Percentiles rank a stretch among this genome's conserved stretches.
Evolutionary conservation across 192 early-diverging fungal genomes (phyloP).

Genomic region (Mortierella hygrophila): DNA sequence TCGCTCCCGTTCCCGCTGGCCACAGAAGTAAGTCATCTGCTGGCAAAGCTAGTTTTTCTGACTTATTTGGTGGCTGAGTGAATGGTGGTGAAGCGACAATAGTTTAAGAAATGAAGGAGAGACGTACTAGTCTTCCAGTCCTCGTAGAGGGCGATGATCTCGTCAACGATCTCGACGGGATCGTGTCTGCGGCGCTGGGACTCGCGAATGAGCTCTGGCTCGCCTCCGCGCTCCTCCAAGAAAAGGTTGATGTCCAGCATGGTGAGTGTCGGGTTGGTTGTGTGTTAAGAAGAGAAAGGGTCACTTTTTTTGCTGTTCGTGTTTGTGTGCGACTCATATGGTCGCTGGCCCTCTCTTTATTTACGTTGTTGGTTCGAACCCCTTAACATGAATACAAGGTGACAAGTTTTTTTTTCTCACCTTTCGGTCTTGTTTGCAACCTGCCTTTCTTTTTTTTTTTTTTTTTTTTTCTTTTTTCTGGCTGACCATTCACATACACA

Average conservation of each 20-base stretch:
- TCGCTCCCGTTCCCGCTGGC: neutral
- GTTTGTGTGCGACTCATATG: neutral
- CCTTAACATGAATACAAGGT: constrained; percentile 12
- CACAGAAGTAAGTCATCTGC: neutral
- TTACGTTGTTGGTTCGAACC: neutral
- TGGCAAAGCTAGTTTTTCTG: neutral
- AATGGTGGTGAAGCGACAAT: neutral
- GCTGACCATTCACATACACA: neutral
- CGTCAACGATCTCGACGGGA: constrained; percentile 88
- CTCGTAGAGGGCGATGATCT: constrained; percentile 90
- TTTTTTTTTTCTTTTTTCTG: neutral
- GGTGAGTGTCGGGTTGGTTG: constrained; percentile 10
- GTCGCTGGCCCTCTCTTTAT: neutral
- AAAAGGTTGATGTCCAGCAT: constrained; percentile 97
- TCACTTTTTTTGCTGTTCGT: constrained; percentile 19
- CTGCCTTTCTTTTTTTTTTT: neutral
- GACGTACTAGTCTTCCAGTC: constrained; percentile 88
- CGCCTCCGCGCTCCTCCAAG: constrained; percentile 91
- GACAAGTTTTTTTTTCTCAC: constrained; percentile 2
- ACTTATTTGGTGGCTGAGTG: neutral
- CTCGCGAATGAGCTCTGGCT: constrained; percentile 92
- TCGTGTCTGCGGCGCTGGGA: constrained; percentile 94
- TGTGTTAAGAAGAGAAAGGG: constrained; percentile 3
- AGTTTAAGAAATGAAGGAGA: neutral
- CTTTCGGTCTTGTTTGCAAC: neutral